A percentile compares a stretch with the other conserved stretches of the same genome.
phyloP scores from a whole-genome alignment of 176 grass and related monocot species.

The Poa annua region DNA sequence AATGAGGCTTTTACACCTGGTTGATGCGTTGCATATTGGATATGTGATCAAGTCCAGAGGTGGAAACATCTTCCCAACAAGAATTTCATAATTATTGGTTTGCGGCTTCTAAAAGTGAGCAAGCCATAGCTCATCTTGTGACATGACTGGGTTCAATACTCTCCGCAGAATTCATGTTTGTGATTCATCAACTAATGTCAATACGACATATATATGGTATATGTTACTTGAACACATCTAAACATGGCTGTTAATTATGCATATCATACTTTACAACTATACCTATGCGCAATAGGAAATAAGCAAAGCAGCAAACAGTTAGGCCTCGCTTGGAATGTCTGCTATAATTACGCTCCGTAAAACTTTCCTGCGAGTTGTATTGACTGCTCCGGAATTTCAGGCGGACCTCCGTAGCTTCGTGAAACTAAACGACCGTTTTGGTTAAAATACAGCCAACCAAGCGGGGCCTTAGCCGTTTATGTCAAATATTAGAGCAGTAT shows the following conservation, averaged over 20 bases:
- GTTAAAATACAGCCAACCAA: too few relatives aligned
- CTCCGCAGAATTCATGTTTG: not conserved
- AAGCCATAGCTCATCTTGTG: not conserved
- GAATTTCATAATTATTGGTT: slow-evolving; percentile 15
- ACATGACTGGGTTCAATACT: slow-evolving; percentile 20
- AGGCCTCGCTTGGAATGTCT: not conserved
- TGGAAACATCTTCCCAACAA: not conserved
- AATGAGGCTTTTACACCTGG: slow-evolving; percentile 3
- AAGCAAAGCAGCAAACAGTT: not conserved
- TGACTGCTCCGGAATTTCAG: too few relatives aligned
- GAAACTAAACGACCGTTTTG: too few relatives aligned
- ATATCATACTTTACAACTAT: not conserved
- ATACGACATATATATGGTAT: not conserved
- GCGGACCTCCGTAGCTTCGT: too few relatives aligned
- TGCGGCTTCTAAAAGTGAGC: slow-evolving; percentile 21
- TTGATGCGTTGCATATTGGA: not conserved
- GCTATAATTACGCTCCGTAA: too few relatives aligned
- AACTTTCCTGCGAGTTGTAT: too few relatives aligned
- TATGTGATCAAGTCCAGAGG: slow-evolving; percentile 5
- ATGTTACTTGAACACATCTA: slow-evolving; percentile 13
- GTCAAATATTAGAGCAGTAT: slow-evolving; percentile 14
- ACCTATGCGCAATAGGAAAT: not conserved
- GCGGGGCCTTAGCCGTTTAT: not conserved
- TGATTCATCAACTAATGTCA: not conserved
- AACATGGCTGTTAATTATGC: not conserved